These are phyloP conservation scores for Chlamydomonas sp. DNA, from an alignment of 139 green algal species.

Conservation along the genomic window DNA sequence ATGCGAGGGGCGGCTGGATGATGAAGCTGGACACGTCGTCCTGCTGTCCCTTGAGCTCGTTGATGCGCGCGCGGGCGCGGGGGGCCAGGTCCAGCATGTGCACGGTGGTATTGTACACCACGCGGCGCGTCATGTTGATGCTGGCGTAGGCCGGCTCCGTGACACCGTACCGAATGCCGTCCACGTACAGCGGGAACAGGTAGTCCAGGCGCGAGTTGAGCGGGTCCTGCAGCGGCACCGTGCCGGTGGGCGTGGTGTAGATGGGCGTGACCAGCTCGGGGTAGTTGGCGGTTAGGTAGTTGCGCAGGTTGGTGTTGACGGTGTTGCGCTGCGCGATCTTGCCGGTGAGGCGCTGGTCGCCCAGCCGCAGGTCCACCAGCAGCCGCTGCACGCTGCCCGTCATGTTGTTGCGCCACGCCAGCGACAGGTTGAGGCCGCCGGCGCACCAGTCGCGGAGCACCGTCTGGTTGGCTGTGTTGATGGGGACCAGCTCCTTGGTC, in stretches of 20 bases:
- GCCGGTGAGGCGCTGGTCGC: slow-evolving; percentile 53
- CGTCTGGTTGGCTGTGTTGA: slow-evolving; percentile 4
- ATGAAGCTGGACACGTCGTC: slow-evolving; percentile 7
- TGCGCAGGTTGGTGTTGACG: slow-evolving; percentile 28
- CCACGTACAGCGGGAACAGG: slow-evolving; percentile 50
- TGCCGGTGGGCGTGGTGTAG: slow-evolving; percentile 43
- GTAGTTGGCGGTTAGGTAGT: slow-evolving; percentile 35
- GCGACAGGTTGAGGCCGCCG: slow-evolving; percentile 4
- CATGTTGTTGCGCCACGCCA: slow-evolving; percentile 23
- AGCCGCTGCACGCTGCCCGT: slow-evolving; percentile 31
- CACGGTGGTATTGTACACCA: slow-evolving; percentile 36
- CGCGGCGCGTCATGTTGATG: slow-evolving; percentile 40
- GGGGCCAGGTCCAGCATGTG: slow-evolving; percentile 29
- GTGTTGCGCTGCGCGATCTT: slow-evolving; percentile 50
- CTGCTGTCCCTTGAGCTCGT: slow-evolving; percentile 37
- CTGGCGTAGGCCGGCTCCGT: not conserved
- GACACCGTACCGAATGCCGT: slow-evolving; percentile 2
- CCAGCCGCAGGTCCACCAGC: slow-evolving; percentile 53
- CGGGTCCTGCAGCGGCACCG: slow-evolving; percentile 11
- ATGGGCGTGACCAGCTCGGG: slow-evolving; percentile 54
- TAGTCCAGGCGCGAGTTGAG: slow-evolving; percentile 12
- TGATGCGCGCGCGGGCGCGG: slow-evolving; percentile 36
- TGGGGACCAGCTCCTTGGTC: not conserved
- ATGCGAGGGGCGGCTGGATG: not conserved
- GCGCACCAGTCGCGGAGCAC: slow-evolving; percentile 15